phyloP scores from a whole-genome alignment of 176 grass and related monocot species.

The Elymus sibiricus region DNA sequence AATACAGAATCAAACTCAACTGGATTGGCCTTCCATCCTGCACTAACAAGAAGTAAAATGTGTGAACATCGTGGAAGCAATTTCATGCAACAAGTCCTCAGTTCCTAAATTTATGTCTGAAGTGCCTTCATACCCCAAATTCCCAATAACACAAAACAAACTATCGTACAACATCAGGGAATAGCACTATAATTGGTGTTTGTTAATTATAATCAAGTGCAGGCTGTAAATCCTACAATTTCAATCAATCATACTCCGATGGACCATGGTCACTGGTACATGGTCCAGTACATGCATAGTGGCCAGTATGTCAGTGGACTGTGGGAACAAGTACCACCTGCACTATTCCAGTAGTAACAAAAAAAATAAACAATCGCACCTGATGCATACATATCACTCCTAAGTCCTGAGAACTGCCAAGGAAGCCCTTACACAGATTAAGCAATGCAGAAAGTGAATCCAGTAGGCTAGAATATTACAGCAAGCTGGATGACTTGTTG shows the following conservation, averaged over 20 bases:
- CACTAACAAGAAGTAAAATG: constrained; percentile 16
- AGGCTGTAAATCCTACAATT: background rate
- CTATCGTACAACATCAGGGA: background rate
- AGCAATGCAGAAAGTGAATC: background rate
- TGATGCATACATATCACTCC: background rate
- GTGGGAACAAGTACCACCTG: background rate
- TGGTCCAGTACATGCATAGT: background rate
- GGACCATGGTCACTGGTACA: background rate
- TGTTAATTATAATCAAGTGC: background rate
- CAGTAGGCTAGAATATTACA: background rate
- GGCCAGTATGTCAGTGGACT: background rate
- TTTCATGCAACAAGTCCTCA: background rate
- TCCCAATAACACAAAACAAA: constrained; percentile 8
- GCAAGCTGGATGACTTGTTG: background rate
- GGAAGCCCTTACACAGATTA: background rate
- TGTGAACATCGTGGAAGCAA: background rate
- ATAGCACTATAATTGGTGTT: constrained; percentile 1
- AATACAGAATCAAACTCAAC: constrained; percentile 99
- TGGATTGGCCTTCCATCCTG: constrained; percentile 96
- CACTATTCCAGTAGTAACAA: background rate
- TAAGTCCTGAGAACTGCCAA: background rate
- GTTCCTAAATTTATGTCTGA: background rate
- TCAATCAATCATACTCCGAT: background rate
- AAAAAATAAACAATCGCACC: background rate
- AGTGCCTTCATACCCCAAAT: background rate